These are phyloP conservation scores for Kodamaea jinghongensis DNA, from an alignment of 805 yeast genomes.

Conservation along the genomic window DNA sequence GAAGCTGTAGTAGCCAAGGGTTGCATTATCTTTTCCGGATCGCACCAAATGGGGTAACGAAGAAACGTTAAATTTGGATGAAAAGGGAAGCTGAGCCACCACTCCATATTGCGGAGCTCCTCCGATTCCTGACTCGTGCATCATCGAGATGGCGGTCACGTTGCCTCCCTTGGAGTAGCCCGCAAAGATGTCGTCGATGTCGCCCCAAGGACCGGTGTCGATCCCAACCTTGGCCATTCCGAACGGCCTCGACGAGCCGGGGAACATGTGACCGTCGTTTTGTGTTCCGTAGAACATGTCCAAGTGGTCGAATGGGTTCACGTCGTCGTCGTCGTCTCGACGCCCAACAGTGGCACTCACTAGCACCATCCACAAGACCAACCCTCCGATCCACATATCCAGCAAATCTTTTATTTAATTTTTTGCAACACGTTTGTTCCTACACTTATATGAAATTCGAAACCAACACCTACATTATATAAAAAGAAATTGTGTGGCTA, in stretches of 20 bases:
- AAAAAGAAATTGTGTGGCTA: too few species aligned
- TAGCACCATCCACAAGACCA: too few species aligned
- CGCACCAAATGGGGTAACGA: constrained; percentile 13
- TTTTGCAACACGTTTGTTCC: too few species aligned
- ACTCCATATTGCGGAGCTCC: constrained; percentile 38
- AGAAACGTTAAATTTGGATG: constrained; percentile 15
- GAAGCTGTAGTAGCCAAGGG: constrained; percentile 25
- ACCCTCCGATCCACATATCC: too few species aligned
- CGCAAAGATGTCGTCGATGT: constrained; percentile 24
- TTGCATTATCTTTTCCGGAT: constrained; percentile 17
- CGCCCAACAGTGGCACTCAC: too few species aligned
- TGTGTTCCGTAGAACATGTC: constrained; percentile 35
- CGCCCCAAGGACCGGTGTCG: constrained; percentile 23
- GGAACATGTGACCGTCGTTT: constrained; percentile 34
- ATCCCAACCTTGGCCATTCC: constrained; percentile 38
- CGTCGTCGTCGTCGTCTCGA: neutral
- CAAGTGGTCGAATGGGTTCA: constrained; percentile 16
- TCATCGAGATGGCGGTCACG: constrained; percentile 32
- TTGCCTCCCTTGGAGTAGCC: constrained; percentile 32
- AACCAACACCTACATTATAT: too few species aligned
- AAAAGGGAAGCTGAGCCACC: constrained; percentile 28
- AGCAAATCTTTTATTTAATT: too few species aligned
- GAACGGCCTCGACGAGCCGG: constrained; percentile 35
- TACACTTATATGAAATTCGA: too few species aligned
- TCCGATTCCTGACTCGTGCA: constrained; percentile 42